Evolutionary conservation across 164 flowering plant genomes (phyloP).

Genomic region (Liquidambar formosana): DNA sequence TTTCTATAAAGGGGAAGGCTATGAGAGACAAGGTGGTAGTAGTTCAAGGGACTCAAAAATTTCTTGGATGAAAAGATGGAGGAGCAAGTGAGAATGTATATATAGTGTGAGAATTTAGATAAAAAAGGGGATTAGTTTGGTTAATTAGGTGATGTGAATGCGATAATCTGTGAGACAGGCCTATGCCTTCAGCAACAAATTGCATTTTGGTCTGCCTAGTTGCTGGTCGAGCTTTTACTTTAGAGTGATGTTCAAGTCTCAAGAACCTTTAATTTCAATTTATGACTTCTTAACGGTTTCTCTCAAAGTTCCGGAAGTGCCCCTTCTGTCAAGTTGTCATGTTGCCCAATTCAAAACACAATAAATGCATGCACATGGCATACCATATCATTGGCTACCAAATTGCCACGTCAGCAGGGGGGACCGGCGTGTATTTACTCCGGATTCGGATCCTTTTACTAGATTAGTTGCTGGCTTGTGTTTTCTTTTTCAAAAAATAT

Average conservation of each 20-base stretch:
- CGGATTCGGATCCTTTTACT: no score
- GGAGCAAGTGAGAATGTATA: not conserved
- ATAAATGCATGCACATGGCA: no score
- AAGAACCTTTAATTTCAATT: not conserved
- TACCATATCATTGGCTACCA: no score
- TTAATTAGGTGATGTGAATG: constrained; percentile 10
- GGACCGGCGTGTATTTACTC: no score
- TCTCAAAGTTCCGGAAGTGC: constrained; percentile 7
- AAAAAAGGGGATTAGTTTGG: not conserved
- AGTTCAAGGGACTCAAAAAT: not conserved
- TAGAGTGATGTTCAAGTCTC: constrained; percentile 17
- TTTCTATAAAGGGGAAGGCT: not conserved
- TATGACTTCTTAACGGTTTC: not conserved
- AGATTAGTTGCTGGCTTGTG: no score
- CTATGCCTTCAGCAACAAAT: constrained; percentile 3
- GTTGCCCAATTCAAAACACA: no score
- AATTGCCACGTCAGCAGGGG: no score
- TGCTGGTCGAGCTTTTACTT: constrained; percentile 12
- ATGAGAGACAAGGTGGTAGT: not conserved
- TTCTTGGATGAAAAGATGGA: not conserved
- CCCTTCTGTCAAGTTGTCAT: not conserved
- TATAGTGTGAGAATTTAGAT: not conserved
- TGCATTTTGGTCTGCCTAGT: not conserved
- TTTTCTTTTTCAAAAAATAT: no score
- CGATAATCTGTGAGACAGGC: not conserved